Evolutionary conservation across 169 alveolate species (phyloP), one percentile per base, ranked within the genome.

Genomic region (Plasmodium cynomolgi): DNA sequence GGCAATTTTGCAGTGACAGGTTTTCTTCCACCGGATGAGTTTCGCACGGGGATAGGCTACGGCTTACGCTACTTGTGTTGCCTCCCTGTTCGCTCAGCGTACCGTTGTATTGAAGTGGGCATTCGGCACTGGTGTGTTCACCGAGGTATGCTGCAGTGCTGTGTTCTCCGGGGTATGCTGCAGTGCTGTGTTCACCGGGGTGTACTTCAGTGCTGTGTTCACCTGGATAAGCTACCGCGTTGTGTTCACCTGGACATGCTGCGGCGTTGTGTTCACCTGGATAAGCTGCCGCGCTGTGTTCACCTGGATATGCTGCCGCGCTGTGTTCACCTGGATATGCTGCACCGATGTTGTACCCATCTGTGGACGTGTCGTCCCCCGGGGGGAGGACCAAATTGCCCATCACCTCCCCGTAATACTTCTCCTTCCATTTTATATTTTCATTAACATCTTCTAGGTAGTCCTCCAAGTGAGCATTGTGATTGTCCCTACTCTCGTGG

Each of bases 361-460:
- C n/a, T n/a, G n/a, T n/a, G n/a, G 15, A 54, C 34, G 56, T 2
- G 3, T 9, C 33, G 6, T 26, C 23, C 23, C 20, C 23, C 0
- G 62, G 7, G 62, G 54, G 58, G 15, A 50, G 79, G 13, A 73
- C 56, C 20, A 84, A 31, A 68, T 74, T 84, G 37, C 37, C 84
- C 37, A 73, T 23, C 6, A 84, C 31, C 33, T 84, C 93, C 20
- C 37, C 79, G 47, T 44, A 74, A 84, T 29, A 74, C 17, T 84
- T 84, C 37, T 73, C 62, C 79, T 84, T 41, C 93, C 93, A 84
- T 20, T 33, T 47, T 47, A 84, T 47, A 75, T 72, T 84, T 84
- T 84, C 93, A 84, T 74, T 73, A 20, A 84, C 33, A 50, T 75
- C 68, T 47, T 84, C 47, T 9, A 54, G 20, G 39, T 47, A 29